These are phyloP conservation scores for Tolypocladium paradoxum DNA, from an alignment of 2,329 filamentous ascomycete species.

Conservation along the genomic window DNA sequence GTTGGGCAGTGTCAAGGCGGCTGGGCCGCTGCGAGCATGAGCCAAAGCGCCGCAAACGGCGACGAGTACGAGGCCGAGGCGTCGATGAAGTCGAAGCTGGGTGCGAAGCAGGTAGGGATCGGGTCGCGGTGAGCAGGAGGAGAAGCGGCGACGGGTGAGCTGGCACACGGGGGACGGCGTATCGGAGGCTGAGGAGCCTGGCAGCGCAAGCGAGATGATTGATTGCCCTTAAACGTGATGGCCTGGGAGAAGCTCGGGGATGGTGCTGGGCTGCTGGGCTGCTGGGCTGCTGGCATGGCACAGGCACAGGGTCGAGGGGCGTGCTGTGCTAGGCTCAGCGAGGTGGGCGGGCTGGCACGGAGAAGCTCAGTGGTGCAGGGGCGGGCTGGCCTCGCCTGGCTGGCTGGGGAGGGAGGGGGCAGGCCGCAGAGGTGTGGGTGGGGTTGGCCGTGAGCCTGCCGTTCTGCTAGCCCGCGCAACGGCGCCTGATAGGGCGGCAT, in stretches of 20 bases:
- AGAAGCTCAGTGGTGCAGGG: not conserved
- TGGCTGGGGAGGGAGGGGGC: too few relatives aligned
- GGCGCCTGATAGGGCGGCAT: too few relatives aligned
- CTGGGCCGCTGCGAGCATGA: slow-evolving; percentile 1
- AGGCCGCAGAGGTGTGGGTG: too few relatives aligned
- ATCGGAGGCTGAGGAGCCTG: slow-evolving; percentile 35
- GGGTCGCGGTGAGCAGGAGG: slow-evolving; percentile 3
- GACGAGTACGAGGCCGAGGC: not conserved
- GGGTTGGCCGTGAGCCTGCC: too few relatives aligned
- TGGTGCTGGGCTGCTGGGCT: slow-evolving; percentile 15
- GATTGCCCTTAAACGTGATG: slow-evolving; percentile 34
- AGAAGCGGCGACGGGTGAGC: slow-evolving; percentile 6
- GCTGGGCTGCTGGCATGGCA: too few relatives aligned
- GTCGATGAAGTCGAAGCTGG: slow-evolving; percentile 3
- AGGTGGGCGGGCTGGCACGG: too few relatives aligned
- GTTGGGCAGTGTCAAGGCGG: slow-evolving; percentile 2
- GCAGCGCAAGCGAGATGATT: slow-evolving; percentile 44
- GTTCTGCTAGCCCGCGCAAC: too few relatives aligned
- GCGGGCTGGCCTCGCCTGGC: not conserved
- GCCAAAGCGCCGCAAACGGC: slow-evolving; percentile 6
- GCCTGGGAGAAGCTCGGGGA: slow-evolving; percentile 22
- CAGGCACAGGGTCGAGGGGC: not conserved
- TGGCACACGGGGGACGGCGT: slow-evolving; percentile 16
- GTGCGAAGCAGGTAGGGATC: too few relatives aligned
- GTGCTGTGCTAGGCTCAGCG: too few relatives aligned